These are phyloP conservation scores for Geranium brycei DNA, from an alignment of 345 rosid species.

Conservation along the genomic window DNA sequence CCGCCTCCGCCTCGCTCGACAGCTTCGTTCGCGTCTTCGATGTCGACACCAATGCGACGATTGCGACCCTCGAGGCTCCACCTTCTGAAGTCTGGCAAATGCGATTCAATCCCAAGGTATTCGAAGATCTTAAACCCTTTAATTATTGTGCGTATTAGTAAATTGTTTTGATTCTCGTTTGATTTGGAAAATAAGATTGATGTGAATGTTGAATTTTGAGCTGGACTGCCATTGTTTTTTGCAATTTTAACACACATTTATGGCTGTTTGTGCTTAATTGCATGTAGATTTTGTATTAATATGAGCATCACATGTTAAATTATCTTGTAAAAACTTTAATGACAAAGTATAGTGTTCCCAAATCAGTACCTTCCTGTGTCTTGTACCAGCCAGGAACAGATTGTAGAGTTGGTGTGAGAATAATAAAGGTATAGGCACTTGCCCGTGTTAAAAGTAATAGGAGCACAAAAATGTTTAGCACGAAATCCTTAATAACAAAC, in stretches of 20 bases:
- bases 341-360: too few relatives aligned
- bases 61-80: conserved; percentile 86
- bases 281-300: not conserved
- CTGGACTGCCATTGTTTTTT: not conserved
- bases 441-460: too few relatives aligned
- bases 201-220: not conserved
- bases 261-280: not conserved
- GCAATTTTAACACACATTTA: not conserved
- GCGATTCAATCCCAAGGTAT: conserved; percentile 88
- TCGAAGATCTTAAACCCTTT: not conserved
- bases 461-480: not conserved
- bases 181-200: not conserved
- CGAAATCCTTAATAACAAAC: not conserved
- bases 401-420: not conserved
- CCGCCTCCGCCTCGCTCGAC: conserved; percentile 89
- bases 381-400: not conserved
- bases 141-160: too few relatives aligned
- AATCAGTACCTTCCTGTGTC: not conserved
- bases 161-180: not conserved
- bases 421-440: not conserved
- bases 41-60: conserved; percentile 79
- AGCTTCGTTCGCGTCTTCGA: conserved; percentile 92
- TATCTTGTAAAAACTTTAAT: too few relatives aligned
- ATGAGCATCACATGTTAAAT: not conserved
- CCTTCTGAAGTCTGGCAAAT: conserved; percentile 97